Evolutionary conservation across 1,284 basidiomycete species (phyloP), one percentile per base, ranked within the genome.

Genomic region (Neonothopanus nambi): DNA sequence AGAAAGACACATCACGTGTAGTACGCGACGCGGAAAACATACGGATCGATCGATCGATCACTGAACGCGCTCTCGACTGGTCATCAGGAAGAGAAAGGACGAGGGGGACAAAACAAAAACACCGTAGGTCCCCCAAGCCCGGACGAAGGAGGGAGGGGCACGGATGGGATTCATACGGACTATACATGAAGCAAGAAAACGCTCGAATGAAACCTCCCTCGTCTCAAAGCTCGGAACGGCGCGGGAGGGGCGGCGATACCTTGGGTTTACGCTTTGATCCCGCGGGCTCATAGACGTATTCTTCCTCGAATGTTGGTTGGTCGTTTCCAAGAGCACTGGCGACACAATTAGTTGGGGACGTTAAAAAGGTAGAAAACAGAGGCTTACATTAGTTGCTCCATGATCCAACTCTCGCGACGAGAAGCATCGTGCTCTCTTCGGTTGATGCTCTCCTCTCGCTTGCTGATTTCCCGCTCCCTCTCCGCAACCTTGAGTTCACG

Each of bases 151-250:
- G 83, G 81, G 75, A 74, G 74, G 72, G 73, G 70, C 67, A 67
- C 65, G 62, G 70, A 75, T 70, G 75, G 76, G 78, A 78, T 73
- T 73, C 68, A 81, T 83, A 86, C 85, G 82, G 81, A 89, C 86
- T 85, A 75, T 79, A 84, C 74, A 80, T 70, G 70, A 72, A 72
- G 71, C 64, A 65, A 62, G 62, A 64, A 57, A 59, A 67, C 66
- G 68, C 70, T 73, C 70, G 75, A 66, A 57, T 57, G 73, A 66
- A 67, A 73, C 81, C 87, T 83, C 87, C 88, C 87, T 90, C 89
- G 88, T 89, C 89, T 89, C 86, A 91, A 80, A 90, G 85, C 85
- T 89, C 87, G 75, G 87, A 85, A 80, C 86, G 87, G 81, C 87
- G 87, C 75, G 81, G 80, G 76, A 79, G 71, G 71, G 85, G 83